Evolutionary conservation across 2,329 filamentous ascomycete genomes (phyloP).

Genomic region (Gaeumannomyces sp.): DNA sequence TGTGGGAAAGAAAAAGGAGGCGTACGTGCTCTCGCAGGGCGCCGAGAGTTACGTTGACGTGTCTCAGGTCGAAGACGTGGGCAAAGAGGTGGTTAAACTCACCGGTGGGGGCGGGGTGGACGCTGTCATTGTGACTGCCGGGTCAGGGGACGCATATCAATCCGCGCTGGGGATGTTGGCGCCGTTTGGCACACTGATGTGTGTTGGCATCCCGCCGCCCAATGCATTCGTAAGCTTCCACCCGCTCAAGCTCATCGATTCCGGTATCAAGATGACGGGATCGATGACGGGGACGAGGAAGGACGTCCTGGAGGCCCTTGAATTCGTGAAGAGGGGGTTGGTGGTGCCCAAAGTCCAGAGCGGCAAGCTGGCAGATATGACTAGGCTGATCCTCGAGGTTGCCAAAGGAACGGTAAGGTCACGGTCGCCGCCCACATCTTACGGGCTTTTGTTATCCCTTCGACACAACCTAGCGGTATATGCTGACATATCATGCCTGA

Average conservation of each 20-base stretch:
- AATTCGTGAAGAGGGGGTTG: constrained; percentile 27
- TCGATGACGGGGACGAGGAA: constrained; percentile 29
- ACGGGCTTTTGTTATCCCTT: not conserved
- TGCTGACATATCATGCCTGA: not conserved
- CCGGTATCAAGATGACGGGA: constrained; percentile 28
- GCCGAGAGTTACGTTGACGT: constrained; percentile 34
- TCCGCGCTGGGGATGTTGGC: constrained; percentile 27
- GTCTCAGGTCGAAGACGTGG: constrained; percentile 15
- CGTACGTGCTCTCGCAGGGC: constrained; percentile 24
- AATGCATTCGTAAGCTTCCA: constrained; percentile 23
- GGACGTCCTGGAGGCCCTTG: constrained; percentile 34
- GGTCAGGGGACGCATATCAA: constrained; percentile 26
- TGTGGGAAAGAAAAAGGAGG: constrained; percentile 24
- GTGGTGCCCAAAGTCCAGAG: constrained; percentile 26
- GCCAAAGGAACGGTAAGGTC: constrained; percentile 11
- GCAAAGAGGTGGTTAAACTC: constrained; percentile 19
- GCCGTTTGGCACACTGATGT: constrained; percentile 33
- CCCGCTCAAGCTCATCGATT: constrained; percentile 28
- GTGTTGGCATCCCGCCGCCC: constrained; percentile 29
- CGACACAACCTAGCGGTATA: not conserved
- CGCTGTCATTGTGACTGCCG: constrained; percentile 27
- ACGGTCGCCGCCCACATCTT: not conserved
- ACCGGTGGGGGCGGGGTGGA: constrained; percentile 20
- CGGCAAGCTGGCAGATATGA: constrained; percentile 20
- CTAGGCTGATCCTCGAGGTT: constrained; percentile 16